phyloP scores from a whole-genome alignment of 306 rosid genomes.

The Erythrophleum fordii region DNA sequence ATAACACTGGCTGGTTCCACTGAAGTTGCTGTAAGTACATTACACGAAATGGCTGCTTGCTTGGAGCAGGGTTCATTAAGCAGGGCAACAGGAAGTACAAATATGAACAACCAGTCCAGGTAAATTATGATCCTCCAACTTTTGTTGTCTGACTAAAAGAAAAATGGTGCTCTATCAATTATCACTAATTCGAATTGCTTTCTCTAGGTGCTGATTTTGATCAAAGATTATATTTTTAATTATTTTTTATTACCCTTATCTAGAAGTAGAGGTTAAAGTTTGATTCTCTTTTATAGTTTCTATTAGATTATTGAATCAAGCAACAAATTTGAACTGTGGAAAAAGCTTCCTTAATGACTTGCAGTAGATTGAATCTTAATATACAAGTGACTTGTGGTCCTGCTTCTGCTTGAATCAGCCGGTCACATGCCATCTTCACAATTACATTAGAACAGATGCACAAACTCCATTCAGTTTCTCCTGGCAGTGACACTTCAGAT shows the following conservation, averaged over 20 bases:
- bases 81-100: slow-evolving; percentile 89
- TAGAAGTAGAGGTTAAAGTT: neutral
- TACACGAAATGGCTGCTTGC: slow-evolving; percentile 76
- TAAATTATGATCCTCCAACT: slow-evolving; percentile 35
- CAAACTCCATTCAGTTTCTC: slow-evolving; percentile 62
- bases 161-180: slow-evolving; percentile 13
- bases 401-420: slow-evolving; percentile 57
- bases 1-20: slow-evolving; percentile 79
- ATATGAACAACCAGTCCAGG: slow-evolving; percentile 93
- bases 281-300: slow-evolving; percentile 29
- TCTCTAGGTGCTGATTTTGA: slow-evolving; percentile 25
- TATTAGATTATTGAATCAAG: slow-evolving; percentile 26
- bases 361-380: slow-evolving; percentile 25
- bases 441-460: slow-evolving; percentile 82
- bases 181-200: slow-evolving; percentile 22
- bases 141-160: slow-evolving; percentile 28
- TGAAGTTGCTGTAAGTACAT: slow-evolving; percentile 69
- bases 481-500: slow-evolving; percentile 61
- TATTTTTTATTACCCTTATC: neutral
- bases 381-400: slow-evolving; percentile 42
- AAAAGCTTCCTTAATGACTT: slow-evolving; percentile 29
- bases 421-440: slow-evolving; percentile 94
- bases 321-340: slow-evolving; percentile 33
- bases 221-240: slow-evolving; percentile 19
- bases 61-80: slow-evolving; percentile 79